Evolutionary conservation across 139 green algal species (phyloP).

Genomic region (Tetradesmus obliquus): DNA sequence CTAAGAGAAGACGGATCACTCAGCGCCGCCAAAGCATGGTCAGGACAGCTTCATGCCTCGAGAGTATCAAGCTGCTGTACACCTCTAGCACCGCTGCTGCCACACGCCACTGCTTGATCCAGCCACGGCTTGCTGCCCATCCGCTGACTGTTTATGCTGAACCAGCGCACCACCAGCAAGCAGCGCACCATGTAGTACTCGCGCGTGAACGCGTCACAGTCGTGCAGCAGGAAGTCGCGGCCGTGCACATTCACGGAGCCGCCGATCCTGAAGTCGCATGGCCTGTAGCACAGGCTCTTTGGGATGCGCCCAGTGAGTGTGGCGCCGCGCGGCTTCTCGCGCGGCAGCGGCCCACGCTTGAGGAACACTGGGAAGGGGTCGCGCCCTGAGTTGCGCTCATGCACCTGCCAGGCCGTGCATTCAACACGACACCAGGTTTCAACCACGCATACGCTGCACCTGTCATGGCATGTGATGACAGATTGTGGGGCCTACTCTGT

Average conservation of each 20-base stretch:
- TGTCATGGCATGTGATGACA: background rate
- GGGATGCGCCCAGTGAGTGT: conserved; percentile 46
- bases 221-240: conserved; percentile 85
- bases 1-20: too few species aligned
- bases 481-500: background rate
- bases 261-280: conserved; percentile 87
- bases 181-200: conserved; percentile 71
- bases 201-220: conserved; percentile 91
- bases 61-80: background rate
- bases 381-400: conserved; percentile 85
- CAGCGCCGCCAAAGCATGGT: too few species aligned
- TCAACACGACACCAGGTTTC: background rate
- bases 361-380: conserved; percentile 92
- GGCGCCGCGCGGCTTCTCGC: conserved; percentile 40
- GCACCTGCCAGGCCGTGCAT: background rate
- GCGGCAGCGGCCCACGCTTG: conserved; percentile 77
- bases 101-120: background rate
- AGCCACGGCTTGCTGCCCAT: background rate
- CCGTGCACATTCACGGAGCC: conserved; percentile 78
- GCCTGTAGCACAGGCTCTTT: conserved; percentile 73
- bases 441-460: background rate
- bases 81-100: background rate
- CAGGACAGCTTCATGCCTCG: too few species aligned
- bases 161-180: background rate
- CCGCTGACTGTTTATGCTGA: background rate